phyloP scores from a whole-genome alignment of 306 rosid genomes.

The Crotalaria pallida region DNA sequence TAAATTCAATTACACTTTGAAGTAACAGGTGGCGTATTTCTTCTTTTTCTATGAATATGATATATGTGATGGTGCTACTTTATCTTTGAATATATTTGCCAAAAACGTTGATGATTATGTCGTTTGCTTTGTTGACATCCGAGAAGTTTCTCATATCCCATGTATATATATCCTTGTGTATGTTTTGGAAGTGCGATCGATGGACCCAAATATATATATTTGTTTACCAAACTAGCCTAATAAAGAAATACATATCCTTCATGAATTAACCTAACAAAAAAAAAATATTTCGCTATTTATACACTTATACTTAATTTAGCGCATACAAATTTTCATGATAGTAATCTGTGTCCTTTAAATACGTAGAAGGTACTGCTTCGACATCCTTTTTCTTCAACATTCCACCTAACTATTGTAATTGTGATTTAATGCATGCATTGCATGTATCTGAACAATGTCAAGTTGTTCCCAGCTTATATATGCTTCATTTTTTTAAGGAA shows the following conservation, averaged over 20 bases:
- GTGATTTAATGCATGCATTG: neutral
- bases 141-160: neutral
- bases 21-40: neutral
- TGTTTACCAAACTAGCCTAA: too few species aligned
- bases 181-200: neutral
- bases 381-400: neutral
- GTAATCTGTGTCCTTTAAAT: slow-evolving; percentile 49
- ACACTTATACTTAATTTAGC: too few species aligned
- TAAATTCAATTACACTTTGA: neutral
- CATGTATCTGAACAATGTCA: neutral
- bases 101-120: neutral
- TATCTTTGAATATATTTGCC: neutral
- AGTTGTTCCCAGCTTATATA: neutral
- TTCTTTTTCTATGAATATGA: neutral
- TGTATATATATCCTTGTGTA: neutral
- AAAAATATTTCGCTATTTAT: too few species aligned
- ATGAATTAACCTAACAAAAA: too few species aligned
- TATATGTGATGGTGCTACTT: neutral
- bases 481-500: too few species aligned
- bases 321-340: slow-evolving; percentile 49
- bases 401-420: neutral
- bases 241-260: neutral
- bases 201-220: neutral
- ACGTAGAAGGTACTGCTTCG: slow-evolving; percentile 48
- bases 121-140: neutral